These are phyloP conservation scores for Auricularia sp. DNA, from an alignment of 768 basidiomycete species.

Conservation along the genomic window DNA sequence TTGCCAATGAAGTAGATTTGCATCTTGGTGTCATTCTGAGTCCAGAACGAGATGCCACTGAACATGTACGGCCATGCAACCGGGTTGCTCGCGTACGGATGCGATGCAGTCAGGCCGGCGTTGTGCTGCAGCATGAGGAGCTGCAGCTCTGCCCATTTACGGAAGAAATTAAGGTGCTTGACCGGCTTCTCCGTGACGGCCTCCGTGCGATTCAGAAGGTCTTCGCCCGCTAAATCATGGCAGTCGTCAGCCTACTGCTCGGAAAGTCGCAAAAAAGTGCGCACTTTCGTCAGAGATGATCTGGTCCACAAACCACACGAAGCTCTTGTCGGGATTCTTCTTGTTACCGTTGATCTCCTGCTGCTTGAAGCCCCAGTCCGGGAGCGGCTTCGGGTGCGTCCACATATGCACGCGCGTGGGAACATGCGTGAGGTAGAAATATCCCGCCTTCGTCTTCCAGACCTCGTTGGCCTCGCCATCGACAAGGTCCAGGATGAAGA, in stretches of 20 bases:
- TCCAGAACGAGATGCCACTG: conserved; percentile 98
- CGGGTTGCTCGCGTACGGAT: conserved; percentile 92
- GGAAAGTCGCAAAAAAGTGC: conserved; percentile 16
- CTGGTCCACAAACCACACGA: conserved; percentile 83
- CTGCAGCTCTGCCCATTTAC: conserved; percentile 89
- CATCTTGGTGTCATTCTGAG: conserved; percentile 66
- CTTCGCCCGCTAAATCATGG: conserved; percentile 35
- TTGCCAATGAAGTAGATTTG: conserved; percentile 98
- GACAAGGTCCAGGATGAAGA: conserved; percentile 67
- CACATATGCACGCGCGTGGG: conserved; percentile 88
- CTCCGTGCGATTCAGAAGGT: conserved; percentile 42
- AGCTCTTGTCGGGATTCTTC: conserved; percentile 68
- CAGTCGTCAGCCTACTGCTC: neutral
- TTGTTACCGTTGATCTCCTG: conserved; percentile 98
- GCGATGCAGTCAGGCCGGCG: conserved; percentile 93
- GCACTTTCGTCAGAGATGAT: conserved; percentile 65
- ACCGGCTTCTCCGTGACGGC: conserved; percentile 51
- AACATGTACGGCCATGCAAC: conserved; percentile 98
- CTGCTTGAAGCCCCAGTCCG: conserved; percentile 95
- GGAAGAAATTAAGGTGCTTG: conserved; percentile 84
- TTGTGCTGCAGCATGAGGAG: conserved; percentile 96
- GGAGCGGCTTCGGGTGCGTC: conserved; percentile 78
- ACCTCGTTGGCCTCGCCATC: conserved; percentile 70
- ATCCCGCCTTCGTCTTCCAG: conserved; percentile 89
- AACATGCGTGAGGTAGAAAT: conserved; percentile 84